phyloP scores from a whole-genome alignment of 352 stramenopile species.

The Chrysophaeum taylorii region DNA sequence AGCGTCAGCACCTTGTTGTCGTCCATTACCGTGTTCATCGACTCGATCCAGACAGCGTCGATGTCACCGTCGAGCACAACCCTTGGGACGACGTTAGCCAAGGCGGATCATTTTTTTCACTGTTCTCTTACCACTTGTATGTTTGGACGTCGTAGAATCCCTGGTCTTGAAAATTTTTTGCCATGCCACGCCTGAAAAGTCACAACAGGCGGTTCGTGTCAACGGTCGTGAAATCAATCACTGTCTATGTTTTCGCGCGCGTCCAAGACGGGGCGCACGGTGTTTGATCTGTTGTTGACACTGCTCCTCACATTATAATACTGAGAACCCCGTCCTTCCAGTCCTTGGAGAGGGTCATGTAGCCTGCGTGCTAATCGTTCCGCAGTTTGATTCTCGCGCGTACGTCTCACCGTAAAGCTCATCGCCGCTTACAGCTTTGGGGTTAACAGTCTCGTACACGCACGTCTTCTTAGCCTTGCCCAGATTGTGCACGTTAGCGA shows the following conservation, averaged over 20 bases:
- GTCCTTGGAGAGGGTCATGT: conserved; percentile 92
- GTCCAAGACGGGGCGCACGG: conserved; percentile 17
- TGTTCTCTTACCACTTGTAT: conserved; percentile 73
- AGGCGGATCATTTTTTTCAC: conserved; percentile 66
- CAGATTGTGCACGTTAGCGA: conserved; percentile 66
- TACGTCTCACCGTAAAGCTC: conserved; percentile 87
- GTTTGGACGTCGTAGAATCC: conserved; percentile 85
- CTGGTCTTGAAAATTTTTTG: conserved; percentile 79
- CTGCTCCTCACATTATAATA: conserved; percentile 79
- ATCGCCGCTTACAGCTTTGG: conserved; percentile 79
- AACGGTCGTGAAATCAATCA: not conserved
- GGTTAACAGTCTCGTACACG: conserved; percentile 85
- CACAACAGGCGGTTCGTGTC: no score
- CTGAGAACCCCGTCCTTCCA: conserved; percentile 92
- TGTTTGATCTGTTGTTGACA: no score
- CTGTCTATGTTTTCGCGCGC: not conserved
- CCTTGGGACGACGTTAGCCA: conserved; percentile 14
- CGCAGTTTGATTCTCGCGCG: no score
- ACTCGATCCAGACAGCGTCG: conserved; percentile 85
- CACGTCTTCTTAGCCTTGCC: conserved; percentile 71
- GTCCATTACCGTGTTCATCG: conserved; percentile 68
- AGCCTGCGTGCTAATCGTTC: no score
- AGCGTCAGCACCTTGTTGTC: conserved; percentile 80
- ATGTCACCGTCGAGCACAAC: conserved; percentile 86
- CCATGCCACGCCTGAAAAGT: conserved; percentile 82